Base-by-base conservation (phyloP, 2,329 filamentous ascomycete species). In the Ophiocordyceps robertsii region DNA sequence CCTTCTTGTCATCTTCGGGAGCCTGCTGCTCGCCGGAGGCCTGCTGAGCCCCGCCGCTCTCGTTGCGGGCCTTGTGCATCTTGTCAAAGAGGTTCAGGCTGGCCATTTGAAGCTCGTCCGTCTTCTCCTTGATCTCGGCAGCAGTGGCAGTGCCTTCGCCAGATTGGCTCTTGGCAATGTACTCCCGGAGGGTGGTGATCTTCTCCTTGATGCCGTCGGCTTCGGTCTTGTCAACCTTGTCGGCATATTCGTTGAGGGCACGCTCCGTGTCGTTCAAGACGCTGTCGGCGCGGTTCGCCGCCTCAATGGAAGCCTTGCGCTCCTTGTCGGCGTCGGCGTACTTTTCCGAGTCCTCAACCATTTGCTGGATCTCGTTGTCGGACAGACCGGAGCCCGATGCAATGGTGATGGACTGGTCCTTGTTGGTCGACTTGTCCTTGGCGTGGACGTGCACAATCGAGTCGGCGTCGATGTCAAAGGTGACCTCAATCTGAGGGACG, bases 391-490 rank as follows among this genome's bases (percentile, higher is more conserved):
- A 96, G 65, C 90, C 92, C 46, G 89, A 95, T 44, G 90, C 89
- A 64, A 98, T 95, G 63, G 90, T 96, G 71, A 98, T 96, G 49
- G 89, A 95, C 76, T 98, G 90, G 64, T 96, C 90, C 82, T 95
- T 96, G 81, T 87, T 86, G 70, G 89, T 96, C 56, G 88, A 90
- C 83, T 96, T 95, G 73, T 96, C 90, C 77, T 94, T 95, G 66
- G 90, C 90, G 66, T 92, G 84, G 50, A 96, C 90, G 73, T 95
- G 89, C 56, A 96, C 88, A 56, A 96, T 95, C 16, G 88, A 94
- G 67, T 96, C 88, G 58, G 90, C 90, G 57, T 96, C 90, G 64
- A 96, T 95, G 68, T 96, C 90, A 69, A 96, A 96, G 59, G 90
- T 95, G 56, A 96, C 90, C 75, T 96, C 90, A 45, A 96, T 76